Base-by-base conservation (phyloP, 73 alveolate species). In the Paraurostyla sp. region DNA sequence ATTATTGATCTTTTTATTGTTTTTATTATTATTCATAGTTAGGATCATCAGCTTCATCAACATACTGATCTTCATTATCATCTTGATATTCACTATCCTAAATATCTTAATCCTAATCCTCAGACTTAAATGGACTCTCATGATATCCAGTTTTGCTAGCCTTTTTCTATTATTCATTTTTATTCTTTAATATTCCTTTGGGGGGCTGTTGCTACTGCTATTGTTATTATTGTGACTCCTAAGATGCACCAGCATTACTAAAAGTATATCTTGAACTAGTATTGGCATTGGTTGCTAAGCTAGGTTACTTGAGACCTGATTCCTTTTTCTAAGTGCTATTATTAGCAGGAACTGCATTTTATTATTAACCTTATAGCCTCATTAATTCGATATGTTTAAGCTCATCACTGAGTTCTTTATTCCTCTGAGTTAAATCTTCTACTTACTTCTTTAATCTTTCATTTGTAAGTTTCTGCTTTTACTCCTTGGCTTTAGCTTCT, bases 381-480 rank as follows among this genome's bases (percentile, higher is more conserved):
- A n/a, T 41, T 23, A 35, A 25, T 25, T 69, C 84, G 35, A 35
- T 36, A 75, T 46, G 73, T 36, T 32, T 60, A 2, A 81, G 54
- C 27, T 81, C 91, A 23, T 81, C 91, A 27, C 71, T 30, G 15
- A 81, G 83, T 45, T 81, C 84, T 36, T 60, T 81, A 43, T 50
- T 59, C 23, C 68, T 32, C 71, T 4, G 9, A 32, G 56, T 45
- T 52, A 36, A 9, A 16, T 81, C 91, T 1, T 81, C 91, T 30
- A 60, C 84, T 60, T 81, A 29, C 83, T 59, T 59, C 38, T 81
- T 81, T 6, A 81, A 20, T 49, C 92, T 69, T 0, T 63, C 85
- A 16, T 23, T 63, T 0, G 85, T 83, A 27, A 33, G 18, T 48
- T 60, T 83, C 18, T 36, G 49, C n/a, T 51, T 40, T 40, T 62